Evolutionary conservation across 78 protist species (phyloP).

Genomic region (Tieghemostelium lacteum): DNA sequence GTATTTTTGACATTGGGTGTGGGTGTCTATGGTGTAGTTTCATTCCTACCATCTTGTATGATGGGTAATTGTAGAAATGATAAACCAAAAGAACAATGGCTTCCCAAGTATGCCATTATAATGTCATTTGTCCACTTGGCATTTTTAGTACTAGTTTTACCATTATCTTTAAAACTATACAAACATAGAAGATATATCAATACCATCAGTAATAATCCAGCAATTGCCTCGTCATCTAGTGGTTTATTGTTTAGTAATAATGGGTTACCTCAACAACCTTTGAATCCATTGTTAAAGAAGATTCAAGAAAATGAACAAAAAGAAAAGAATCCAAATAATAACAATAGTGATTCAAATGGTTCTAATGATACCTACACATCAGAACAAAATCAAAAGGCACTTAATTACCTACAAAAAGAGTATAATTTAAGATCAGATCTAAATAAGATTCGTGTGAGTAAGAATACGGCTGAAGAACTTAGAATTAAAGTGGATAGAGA

Average conservation of each 20-base stretch:
- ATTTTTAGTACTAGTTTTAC: conserved; percentile 7
- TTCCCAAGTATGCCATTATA: conserved; percentile 34
- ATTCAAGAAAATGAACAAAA: too few species aligned
- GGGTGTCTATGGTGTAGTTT: background rate
- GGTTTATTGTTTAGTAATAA: too few species aligned
- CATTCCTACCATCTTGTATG: conserved; percentile 52
- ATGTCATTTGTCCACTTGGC: conserved; percentile 18
- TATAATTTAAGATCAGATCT: background rate
- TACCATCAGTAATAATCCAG: background rate
- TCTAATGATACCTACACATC: background rate
- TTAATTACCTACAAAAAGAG: conserved; percentile 33
- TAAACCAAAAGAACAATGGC: background rate
- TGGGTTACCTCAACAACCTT: background rate
- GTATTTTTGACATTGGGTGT: conserved; percentile 2
- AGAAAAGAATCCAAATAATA: too few species aligned
- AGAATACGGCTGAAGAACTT: background rate
- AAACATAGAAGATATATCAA: conserved; percentile 15
- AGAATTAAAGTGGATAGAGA: conserved; percentile 32
- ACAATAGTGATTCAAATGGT: background rate
- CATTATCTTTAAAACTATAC: conserved; percentile 15
- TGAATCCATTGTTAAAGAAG: conserved; percentile 23
- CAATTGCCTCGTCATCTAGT: too few species aligned
- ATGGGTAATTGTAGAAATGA: conserved; percentile 35
- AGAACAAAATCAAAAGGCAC: background rate
- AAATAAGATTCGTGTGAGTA: background rate